Percentiles rank a stretch among this genome's conserved stretches.
Evolutionary conservation across 768 basidiomycete genomes (phyloP).

Genomic region (Pleurotus ostreatus): DNA sequence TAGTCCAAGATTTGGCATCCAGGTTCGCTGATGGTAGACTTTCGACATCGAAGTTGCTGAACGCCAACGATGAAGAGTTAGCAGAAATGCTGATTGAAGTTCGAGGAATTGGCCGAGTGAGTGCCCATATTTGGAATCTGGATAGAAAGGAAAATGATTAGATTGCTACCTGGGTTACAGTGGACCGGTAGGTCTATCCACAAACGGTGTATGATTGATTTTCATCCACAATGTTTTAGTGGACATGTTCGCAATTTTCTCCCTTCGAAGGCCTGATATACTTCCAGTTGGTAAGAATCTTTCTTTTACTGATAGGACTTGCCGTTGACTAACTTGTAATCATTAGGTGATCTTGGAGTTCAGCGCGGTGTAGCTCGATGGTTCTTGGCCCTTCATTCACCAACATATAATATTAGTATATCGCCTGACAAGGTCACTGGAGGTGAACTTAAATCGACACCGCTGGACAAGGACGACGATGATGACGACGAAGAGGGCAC

Average conservation of each 20-base stretch:
- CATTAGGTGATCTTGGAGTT: conserved; percentile 76
- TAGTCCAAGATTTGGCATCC: conserved; percentile 75
- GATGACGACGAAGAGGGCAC: conserved; percentile 25
- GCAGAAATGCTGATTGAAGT: conserved; percentile 73
- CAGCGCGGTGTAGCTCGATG: conserved; percentile 70
- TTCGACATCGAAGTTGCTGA: conserved; percentile 64
- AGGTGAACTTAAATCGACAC: conserved; percentile 8
- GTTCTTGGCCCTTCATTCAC: conserved; percentile 60
- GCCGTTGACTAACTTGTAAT: neutral
- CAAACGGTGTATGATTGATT: conserved; percentile 4
- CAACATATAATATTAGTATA: conserved; percentile 40
- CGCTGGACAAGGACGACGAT: conserved; percentile 7
- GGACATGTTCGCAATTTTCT: conserved; percentile 94
- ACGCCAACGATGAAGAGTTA: conserved; percentile 74
- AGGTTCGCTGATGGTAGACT: conserved; percentile 81
- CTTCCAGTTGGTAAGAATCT: conserved; percentile 44
- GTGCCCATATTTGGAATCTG: conserved; percentile 15
- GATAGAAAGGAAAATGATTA: neutral
- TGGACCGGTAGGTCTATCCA: conserved; percentile 52
- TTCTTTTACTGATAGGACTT: neutral
- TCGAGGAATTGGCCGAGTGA: conserved; percentile 71
- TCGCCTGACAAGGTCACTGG: conserved; percentile 46
- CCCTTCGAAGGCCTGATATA: conserved; percentile 78
- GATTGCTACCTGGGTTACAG: conserved; percentile 22
- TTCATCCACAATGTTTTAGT: conserved; percentile 35